Percentiles rank a stretch among this genome's conserved stretches.
Conservation (phyloP, 2,329 filamentous ascomycete species). For the Colletotrichum spinosum region DNA sequence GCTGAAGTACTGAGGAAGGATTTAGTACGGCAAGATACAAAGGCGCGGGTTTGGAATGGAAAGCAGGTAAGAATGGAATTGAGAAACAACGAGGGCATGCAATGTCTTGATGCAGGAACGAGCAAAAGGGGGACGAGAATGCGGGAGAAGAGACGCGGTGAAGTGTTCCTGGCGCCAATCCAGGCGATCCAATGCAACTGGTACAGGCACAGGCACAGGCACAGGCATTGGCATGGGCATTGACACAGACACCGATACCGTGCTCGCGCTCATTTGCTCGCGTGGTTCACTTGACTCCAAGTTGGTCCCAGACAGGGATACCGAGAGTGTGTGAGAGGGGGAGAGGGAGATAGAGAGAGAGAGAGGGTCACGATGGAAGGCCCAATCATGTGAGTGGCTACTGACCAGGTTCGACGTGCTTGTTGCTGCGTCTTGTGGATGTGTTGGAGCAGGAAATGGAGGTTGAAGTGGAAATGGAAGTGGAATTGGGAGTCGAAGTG, state of each 20-base stretch:
- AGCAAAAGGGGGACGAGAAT: conserved; percentile 30
- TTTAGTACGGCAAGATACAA: conserved; percentile 35
- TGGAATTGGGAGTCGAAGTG: conserved; percentile 8
- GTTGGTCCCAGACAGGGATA: too few species aligned
- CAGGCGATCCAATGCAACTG: conserved; percentile 3
- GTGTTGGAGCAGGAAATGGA: conserved; percentile 1
- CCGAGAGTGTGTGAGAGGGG: too few species aligned
- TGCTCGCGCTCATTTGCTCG: too few species aligned
- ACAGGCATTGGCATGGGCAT: too few species aligned
- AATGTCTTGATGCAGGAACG: conserved; percentile 55
- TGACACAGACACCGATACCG: too few species aligned
- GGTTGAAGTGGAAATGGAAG: too few species aligned
- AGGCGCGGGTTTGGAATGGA: conserved; percentile 8
- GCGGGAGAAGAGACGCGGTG: not conserved
- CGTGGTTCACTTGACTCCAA: too few species aligned
- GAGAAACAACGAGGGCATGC: conserved; percentile 46
- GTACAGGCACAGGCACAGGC: not conserved
- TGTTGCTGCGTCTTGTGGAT: conserved; percentile 11
- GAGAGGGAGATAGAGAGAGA: not conserved
- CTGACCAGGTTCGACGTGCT: not conserved
- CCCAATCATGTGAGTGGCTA: too few species aligned
- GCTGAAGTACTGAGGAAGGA: conserved; percentile 73
- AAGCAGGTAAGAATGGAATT: conserved; percentile 28
- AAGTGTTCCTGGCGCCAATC: conserved; percentile 18
- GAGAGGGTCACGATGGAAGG: not conserved